A percentile compares a stretch with the other conserved stretches of the same genome.
Evolutionary conservation across 306 rosid species (phyloP).

Genomic region (Benincasa hispida): DNA sequence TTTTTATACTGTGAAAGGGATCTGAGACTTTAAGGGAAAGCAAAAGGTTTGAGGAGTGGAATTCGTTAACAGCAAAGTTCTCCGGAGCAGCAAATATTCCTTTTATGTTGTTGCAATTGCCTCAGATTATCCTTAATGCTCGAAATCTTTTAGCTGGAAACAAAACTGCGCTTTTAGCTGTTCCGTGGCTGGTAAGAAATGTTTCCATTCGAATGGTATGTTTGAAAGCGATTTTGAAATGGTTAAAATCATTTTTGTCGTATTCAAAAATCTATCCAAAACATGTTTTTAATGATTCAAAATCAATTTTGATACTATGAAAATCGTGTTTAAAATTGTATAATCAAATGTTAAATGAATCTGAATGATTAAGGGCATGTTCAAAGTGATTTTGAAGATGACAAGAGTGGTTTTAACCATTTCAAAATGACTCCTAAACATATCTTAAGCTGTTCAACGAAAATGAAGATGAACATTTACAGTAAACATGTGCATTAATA

Average conservation of each 20-base stretch:
- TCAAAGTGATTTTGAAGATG: no score
- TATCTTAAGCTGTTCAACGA: neutral
- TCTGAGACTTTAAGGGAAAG: conserved; percentile 27
- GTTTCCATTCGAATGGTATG: neutral
- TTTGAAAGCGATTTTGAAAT: no score
- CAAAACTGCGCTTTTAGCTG: conserved; percentile 56
- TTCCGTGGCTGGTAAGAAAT: conserved; percentile 65
- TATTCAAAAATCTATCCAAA: no score
- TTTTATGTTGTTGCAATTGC: conserved; percentile 67
- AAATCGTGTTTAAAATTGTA: no score
- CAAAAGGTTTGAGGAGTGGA: conserved; percentile 56
- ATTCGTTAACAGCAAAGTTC: conserved; percentile 63
- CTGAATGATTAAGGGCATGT: no score
- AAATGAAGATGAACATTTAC: neutral
- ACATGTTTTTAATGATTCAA: no score
- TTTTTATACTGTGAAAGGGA: conserved; percentile 29
- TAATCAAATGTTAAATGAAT: no score
- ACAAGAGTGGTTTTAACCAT: no score
- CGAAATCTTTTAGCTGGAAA: conserved; percentile 60
- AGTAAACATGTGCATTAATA: neutral
- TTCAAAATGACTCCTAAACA: no score
- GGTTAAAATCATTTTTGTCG: no score
- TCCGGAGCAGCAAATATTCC: conserved; percentile 78
- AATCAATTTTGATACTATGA: no score
- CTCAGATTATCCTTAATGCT: conserved; percentile 75